Percentiles rank a stretch among this genome's conserved stretches.
Evolutionary conservation across 805 yeast genomes (phyloP).

Genomic region (Spathaspora boniae): DNA sequence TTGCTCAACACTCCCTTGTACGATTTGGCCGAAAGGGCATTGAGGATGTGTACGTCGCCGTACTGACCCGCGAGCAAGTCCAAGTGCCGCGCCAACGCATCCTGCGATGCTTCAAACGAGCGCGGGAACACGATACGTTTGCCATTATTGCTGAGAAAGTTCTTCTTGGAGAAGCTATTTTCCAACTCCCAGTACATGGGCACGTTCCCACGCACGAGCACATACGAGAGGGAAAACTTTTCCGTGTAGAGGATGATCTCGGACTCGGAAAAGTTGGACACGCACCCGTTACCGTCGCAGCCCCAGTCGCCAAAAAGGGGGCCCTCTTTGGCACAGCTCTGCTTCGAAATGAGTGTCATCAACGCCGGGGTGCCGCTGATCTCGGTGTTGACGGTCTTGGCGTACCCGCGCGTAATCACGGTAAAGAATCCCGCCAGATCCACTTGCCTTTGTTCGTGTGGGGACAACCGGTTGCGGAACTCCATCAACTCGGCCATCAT

Average conservation of each 20-base stretch:
- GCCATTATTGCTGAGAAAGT: constrained; percentile 31
- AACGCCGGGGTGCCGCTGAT: constrained; percentile 34
- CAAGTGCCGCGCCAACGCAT: constrained; percentile 50
- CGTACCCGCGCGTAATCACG: constrained; percentile 50
- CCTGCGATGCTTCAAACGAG: constrained; percentile 51
- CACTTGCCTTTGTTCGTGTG: constrained; percentile 36
- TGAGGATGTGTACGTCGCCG: constrained; percentile 49
- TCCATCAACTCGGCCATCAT: constrained; percentile 44
- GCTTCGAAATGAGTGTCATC: constrained; percentile 50
- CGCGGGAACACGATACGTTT: constrained; percentile 45
- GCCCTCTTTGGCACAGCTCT: constrained; percentile 46
- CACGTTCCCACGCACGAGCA: constrained; percentile 49
- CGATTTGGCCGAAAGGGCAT: constrained; percentile 40
- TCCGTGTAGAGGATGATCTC: constrained; percentile 46
- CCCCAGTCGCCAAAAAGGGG: constrained; percentile 56
- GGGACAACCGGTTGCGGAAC: constrained; percentile 42
- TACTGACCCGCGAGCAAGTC: constrained; percentile 44
- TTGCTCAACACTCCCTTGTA: constrained; percentile 46
- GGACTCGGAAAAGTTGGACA: constrained; percentile 50
- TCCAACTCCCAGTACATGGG: constrained; percentile 56
- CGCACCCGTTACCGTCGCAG: constrained; percentile 54
- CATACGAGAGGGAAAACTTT: constrained; percentile 40
- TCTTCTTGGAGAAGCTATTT: constrained; percentile 34
- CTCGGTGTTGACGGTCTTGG: constrained; percentile 39
- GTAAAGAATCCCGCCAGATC: constrained; percentile 47